phyloP scores from a whole-genome alignment of 108 stramenopile genomes.

The Fistulifera pelliculosa region DNA sequence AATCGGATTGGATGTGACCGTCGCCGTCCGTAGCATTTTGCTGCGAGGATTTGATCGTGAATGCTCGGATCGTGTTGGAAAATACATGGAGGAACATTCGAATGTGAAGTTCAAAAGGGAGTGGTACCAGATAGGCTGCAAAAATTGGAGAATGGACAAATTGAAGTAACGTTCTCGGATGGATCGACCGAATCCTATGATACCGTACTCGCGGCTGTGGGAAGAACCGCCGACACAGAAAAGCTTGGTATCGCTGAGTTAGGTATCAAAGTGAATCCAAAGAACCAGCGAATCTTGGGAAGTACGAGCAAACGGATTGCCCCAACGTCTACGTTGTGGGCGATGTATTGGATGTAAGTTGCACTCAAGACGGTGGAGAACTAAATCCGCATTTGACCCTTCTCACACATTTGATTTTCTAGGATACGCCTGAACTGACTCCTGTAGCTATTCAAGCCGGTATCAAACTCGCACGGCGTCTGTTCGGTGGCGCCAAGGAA shows the following conservation, averaged over 20 bases:
- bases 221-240: slow-evolving; percentile 84
- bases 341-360: slow-evolving; percentile 81
- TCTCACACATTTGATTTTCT: neutral
- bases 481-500: slow-evolving; percentile 81
- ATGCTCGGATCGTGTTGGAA: slow-evolving; percentile 79
- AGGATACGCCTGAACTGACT: slow-evolving; percentile 93
- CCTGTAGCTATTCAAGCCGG: slow-evolving; percentile 98
- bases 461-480: slow-evolving; percentile 70
- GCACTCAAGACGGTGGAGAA: neutral
- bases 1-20: slow-evolving; percentile 85
- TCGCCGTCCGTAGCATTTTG: slow-evolving; percentile 92
- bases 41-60: slow-evolving; percentile 97
- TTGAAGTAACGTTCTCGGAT: slow-evolving; percentile 85
- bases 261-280: slow-evolving; percentile 61
- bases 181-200: slow-evolving; percentile 66
- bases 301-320: slow-evolving; percentile 77
- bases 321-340: slow-evolving; percentile 97
- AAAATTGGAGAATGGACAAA: slow-evolving; percentile 61
- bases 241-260: slow-evolving; percentile 80
- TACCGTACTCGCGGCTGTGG: slow-evolving; percentile 89
- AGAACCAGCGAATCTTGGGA: slow-evolving; percentile 69
- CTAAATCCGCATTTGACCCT: neutral
- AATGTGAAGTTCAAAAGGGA: slow-evolving; percentile 76
- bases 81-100: slow-evolving; percentile 67
- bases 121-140: slow-evolving; percentile 77